phyloP scores from a whole-genome alignment of 106 monocot genomes.

The Apostasia ramifera region DNA sequence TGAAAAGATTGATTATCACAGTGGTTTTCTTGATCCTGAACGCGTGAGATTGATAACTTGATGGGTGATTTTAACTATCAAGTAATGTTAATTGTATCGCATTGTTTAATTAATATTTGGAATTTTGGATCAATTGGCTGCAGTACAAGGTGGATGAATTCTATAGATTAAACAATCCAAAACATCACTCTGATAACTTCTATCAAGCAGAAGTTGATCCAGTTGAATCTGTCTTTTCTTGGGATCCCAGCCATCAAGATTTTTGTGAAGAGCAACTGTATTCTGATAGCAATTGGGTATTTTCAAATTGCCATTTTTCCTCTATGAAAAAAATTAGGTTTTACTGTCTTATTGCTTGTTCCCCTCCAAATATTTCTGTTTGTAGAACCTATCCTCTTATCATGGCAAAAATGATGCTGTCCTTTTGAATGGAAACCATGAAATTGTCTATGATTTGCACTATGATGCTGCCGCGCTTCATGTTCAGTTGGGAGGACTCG shows the following conservation, averaged over 20 bases:
- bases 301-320: neutral
- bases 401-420: slow-evolving; percentile 24
- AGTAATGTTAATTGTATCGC: neutral
- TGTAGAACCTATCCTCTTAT: slow-evolving; percentile 4
- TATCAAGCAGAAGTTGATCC: neutral
- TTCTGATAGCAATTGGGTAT: slow-evolving; percentile 5
- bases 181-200: neutral
- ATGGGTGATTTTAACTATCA: neutral
- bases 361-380: neutral
- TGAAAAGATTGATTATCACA: slow-evolving; percentile 16
- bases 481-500: slow-evolving; percentile 11
- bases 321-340: neutral
- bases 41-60: slow-evolving; percentile 1
- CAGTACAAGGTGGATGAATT: slow-evolving; percentile 2
- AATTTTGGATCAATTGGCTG: neutral
- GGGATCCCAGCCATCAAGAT: neutral
- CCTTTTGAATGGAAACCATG: slow-evolving; percentile 20
- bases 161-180: neutral
- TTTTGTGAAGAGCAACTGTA: slow-evolving; percentile 1
- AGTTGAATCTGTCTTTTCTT: slow-evolving; percentile 1
- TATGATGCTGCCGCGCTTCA: slow-evolving; percentile 10
- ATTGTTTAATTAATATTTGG: neutral
- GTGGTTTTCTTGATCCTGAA: neutral
- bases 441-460: slow-evolving; percentile 31
- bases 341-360: neutral